Evolutionary conservation across 495 filamentous ascomycete species (phyloP), one percentile per base, ranked within the genome.

Genomic region (Achaetomiella virescens): DNA sequence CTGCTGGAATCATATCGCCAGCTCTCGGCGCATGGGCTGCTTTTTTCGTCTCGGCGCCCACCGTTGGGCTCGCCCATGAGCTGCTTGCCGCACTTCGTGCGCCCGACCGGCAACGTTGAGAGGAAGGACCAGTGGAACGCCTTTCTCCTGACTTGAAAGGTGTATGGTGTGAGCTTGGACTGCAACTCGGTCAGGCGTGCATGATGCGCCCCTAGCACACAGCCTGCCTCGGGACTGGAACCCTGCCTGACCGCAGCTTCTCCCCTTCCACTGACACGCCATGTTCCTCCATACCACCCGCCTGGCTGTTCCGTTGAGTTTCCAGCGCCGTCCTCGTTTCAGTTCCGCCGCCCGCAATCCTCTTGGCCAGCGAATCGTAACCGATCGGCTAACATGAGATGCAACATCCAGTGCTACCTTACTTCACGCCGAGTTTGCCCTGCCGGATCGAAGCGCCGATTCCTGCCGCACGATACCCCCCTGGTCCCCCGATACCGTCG

Each of bases 261-360:
- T 40, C 20, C 21, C 20, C 25, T 45, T 14, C 40, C 25, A 33
- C 38, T 8, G 25, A 6, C 7, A 18, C 14, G 15, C 15, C 9
- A 12, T 27, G 22, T 27, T 36, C 27, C 4, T 31, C 27, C n/a
- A n/a, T n/a, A 31, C 27, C 27, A 31, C 10, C 46, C 35, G 43
- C 44, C 44, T 55, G 48, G 47, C 47, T 57, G 21, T 57, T 51
- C 21, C 42, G 50, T 44, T 50, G 25, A 46, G 37, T 41, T 51
- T 38, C 51, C 51, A 54, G 45, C 46, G 44, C 54, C 51, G 57
- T 33, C 36, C 50, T 60, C 55, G 52, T 60, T 55, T 60, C 58
- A 60, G 40, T 54, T 51, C 33, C 52, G 41, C 47, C 52, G 37
- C 58, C 51, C 48, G 58, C 47, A 42, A 31, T 60, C 17, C 12